phyloP scores from a whole-genome alignment of 805 yeast genomes.

The Pichia californica region DNA sequence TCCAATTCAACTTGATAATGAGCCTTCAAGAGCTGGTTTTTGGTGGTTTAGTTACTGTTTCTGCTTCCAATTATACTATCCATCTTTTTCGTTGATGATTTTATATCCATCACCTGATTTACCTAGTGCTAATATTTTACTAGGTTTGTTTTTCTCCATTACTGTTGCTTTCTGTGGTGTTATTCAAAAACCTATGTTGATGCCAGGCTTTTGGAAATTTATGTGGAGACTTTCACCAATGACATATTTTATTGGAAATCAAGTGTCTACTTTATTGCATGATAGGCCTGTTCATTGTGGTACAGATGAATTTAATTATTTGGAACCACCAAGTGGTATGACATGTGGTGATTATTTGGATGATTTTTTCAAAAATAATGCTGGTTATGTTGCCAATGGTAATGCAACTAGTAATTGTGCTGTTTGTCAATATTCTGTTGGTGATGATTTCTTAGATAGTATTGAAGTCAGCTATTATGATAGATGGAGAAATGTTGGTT shows the following conservation, averaged over 20 bases:
- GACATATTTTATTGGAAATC: constrained; percentile 58
- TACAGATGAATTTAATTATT: constrained; percentile 39
- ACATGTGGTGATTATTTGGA: constrained; percentile 57
- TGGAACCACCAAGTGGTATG: constrained; percentile 50
- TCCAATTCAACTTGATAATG: constrained; percentile 31
- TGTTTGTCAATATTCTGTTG: constrained; percentile 40
- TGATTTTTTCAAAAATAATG: constrained; percentile 27
- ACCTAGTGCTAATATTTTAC: constrained; percentile 57
- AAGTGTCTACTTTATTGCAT: constrained; percentile 44
- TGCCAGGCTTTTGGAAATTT: constrained; percentile 83
- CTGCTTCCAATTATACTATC: constrained; percentile 39
- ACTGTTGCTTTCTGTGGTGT: constrained; percentile 65
- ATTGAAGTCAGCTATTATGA: constrained; percentile 38
- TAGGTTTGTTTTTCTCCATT: constrained; percentile 50
- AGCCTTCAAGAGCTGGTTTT: constrained; percentile 40
- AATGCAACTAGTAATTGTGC: constrained; percentile 42
- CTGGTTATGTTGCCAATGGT: constrained; percentile 57
- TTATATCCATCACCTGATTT: constrained; percentile 59
- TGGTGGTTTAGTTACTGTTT: constrained; percentile 33
- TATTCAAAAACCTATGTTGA: constrained; percentile 44
- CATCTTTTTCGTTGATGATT: constrained; percentile 46
- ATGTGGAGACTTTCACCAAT: constrained; percentile 72
- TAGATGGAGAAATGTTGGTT: constrained; percentile 65
- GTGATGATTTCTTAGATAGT: constrained; percentile 40
- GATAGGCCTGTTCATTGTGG: constrained; percentile 46